Conservation (phyloP, 192 early-diverging fungal species). For the Gamsiella multidivaricata region DNA sequence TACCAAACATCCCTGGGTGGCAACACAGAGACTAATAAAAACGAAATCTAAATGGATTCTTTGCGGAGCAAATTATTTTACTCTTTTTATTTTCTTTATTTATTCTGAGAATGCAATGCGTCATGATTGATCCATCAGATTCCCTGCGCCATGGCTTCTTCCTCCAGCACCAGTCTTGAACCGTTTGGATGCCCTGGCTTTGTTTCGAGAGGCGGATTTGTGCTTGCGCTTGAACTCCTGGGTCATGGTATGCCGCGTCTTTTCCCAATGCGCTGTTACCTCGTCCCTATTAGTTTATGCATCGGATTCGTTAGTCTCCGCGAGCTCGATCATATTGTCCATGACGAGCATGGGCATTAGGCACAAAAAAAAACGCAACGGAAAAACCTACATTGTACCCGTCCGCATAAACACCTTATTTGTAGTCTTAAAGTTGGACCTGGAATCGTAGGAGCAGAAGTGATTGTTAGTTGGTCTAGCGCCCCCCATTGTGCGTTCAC, state of each 20-base stretch:
- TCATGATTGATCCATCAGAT: slow-evolving; percentile 14
- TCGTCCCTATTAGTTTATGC: slow-evolving; percentile 61
- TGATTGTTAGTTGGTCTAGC: background rate
- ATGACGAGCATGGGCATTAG: too few relatives aligned
- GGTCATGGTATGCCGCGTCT: slow-evolving; percentile 64
- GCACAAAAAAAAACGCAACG: background rate
- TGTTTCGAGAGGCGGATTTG: slow-evolving; percentile 60
- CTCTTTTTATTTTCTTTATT: background rate
- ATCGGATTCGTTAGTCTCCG: too few relatives aligned
- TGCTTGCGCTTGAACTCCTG: slow-evolving; percentile 75
- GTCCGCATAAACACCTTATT: slow-evolving; percentile 61
- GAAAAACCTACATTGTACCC: slow-evolving; percentile 50
- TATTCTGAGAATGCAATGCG: background rate
- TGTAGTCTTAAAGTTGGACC: slow-evolving; percentile 51
- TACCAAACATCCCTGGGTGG: too few relatives aligned
- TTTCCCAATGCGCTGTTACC: slow-evolving; percentile 66
- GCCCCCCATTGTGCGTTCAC: too few relatives aligned
- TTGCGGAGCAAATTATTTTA: background rate
- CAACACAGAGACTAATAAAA: background rate
- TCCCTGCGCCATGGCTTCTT: background rate
- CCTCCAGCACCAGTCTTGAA: slow-evolving; percentile 14
- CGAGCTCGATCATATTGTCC: too few relatives aligned
- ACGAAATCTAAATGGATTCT: background rate
- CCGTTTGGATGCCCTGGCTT: slow-evolving; percentile 42
- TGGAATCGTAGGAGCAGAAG: background rate